These are phyloP conservation scores for Tolypocladium ophioglossoides DNA, from an alignment of 2,329 filamentous ascomycete genomes.

Conservation along the genomic window DNA sequence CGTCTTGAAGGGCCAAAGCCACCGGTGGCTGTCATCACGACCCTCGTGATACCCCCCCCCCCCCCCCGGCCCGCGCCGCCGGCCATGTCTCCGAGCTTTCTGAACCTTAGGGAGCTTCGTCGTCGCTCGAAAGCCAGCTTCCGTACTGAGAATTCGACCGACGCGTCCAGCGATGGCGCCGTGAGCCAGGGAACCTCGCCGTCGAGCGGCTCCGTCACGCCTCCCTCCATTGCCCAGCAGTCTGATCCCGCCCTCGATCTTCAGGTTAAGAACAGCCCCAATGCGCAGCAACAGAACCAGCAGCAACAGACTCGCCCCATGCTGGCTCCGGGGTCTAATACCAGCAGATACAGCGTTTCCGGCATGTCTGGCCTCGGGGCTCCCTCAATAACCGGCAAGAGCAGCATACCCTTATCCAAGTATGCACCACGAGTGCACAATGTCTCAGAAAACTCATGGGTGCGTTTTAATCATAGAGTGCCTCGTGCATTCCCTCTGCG, in stretches of 20 bases:
- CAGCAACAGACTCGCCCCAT: slow-evolving; percentile 24
- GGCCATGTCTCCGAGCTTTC: slow-evolving; percentile 52
- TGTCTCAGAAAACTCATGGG: slow-evolving; percentile 74
- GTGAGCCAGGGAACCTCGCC: slow-evolving; percentile 48
- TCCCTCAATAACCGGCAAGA: slow-evolving; percentile 42
- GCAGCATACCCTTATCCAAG: slow-evolving; percentile 55
- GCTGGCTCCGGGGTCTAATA: slow-evolving; percentile 24
- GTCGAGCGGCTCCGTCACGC: slow-evolving; percentile 61
- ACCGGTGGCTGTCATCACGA: background rate
- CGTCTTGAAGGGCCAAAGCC: background rate
- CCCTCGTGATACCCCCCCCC: background rate
- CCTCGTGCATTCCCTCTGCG: background rate
- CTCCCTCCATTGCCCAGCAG: slow-evolving; percentile 59
- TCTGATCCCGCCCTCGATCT: slow-evolving; percentile 55
- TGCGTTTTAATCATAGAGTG: slow-evolving; percentile 31
- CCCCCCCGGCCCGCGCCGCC: background rate
- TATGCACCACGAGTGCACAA: slow-evolving; percentile 76
- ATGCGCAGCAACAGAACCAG: slow-evolving; percentile 6
- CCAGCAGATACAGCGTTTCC: slow-evolving; percentile 52
- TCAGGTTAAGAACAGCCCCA: slow-evolving; percentile 41
- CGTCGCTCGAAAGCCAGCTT: slow-evolving; percentile 69
- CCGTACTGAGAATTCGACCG: slow-evolving; percentile 51
- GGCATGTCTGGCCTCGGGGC: slow-evolving; percentile 53
- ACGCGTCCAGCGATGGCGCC: slow-evolving; percentile 50
- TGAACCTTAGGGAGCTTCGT: slow-evolving; percentile 60